Evolutionary conservation across 306 rosid genomes (phyloP), one percentile per base, ranked within the genome.

Genomic region (Abrus pulchellus): DNA sequence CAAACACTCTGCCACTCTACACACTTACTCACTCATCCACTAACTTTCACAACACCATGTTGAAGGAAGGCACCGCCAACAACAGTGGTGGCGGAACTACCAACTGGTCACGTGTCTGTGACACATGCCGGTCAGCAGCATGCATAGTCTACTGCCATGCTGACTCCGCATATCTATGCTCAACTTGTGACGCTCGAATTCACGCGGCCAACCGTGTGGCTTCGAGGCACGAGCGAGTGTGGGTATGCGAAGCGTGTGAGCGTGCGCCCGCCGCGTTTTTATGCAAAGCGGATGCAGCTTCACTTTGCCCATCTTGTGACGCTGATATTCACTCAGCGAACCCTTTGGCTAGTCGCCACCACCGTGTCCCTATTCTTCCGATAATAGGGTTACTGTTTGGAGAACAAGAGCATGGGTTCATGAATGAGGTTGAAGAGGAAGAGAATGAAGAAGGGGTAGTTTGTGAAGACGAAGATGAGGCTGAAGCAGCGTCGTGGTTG

Each of bases 401-500:
- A 0, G 74, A 6, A 55, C 54, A 27, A 1, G 33, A 63, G 4
- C 70, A 40, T 5, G 13, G 32, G 0, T 40, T 40, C 33, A 4
- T 7, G 30, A n/a, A 63, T 8, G 53, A 38, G 3, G 50, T 8
- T 20, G 66, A 38, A 6, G 86, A 85, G 3, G 91, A 53, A n/a
- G 75, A n/a, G 1, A 20, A 20, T 20, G 20, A 20, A 20, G 89
- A 79, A 2, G 88, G 49, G 14, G 77, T 74, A n/a, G 61, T 63
- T 2, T 32, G 69, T 1, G 90, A 88, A 1, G 90, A 77, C 0
- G 90, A 83, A 0, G 97, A 86, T 14, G 97, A 87, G 59, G 87
- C 82, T 2, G 97, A 90, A 76, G 93, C 94, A 1, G 97, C 97
- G 0, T 90, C 98, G 0, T 94, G 98, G 98, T 67, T 92, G 85